Evolutionary conservation across 345 rosid genomes (phyloP), one percentile per base, ranked within the genome.

Genomic region (Rhizophora mangle): DNA sequence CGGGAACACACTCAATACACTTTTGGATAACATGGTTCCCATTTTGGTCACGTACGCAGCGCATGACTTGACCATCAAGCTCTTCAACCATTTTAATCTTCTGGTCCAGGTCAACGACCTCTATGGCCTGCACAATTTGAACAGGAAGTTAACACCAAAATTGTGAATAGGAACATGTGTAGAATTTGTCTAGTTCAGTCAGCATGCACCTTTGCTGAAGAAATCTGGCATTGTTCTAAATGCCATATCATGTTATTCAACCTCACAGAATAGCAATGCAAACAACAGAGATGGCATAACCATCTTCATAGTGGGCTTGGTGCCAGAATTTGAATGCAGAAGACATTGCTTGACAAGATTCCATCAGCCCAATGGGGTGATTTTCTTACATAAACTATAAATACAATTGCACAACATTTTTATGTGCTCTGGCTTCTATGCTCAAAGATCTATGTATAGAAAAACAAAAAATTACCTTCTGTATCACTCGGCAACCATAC

Each of bases 401-500:
- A 24, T 18, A 29, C 11, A 70, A 24, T 16, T 61, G 31, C 61
- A 53, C 51, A 11, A 21, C 9, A 61, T 57, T 29, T 22, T 31
- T 9, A 16, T 3, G 19, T 9, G 26, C 20, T 19, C 58, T 21
- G 22, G 52, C 61, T 51, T 32, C 59, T 18, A 16, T 32, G 47
- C 36, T 32, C 29, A 32, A 60, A 51, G 53, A 53, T 36, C 20
- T 29, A 37, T 22, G 39, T 6, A 27, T 21, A 22, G 32, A 6
- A 57, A 34, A 20, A 9, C 6, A 15, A 51, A 60, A 63, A 56
- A 59, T 1, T 76, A 93, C 98, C 97, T 93, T 93, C 73, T 93
- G 98, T 74, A 93, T 91, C 57, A 93, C 98, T 74, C 98, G 96
- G 55, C 98, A 93, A 32, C 98, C 98, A 80, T 93, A 93, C 98